A percentile compares a stretch with the other conserved stretches of the same genome.
Conservation (phyloP, 345 rosid species). For the Tarenaya hassleriana region DNA sequence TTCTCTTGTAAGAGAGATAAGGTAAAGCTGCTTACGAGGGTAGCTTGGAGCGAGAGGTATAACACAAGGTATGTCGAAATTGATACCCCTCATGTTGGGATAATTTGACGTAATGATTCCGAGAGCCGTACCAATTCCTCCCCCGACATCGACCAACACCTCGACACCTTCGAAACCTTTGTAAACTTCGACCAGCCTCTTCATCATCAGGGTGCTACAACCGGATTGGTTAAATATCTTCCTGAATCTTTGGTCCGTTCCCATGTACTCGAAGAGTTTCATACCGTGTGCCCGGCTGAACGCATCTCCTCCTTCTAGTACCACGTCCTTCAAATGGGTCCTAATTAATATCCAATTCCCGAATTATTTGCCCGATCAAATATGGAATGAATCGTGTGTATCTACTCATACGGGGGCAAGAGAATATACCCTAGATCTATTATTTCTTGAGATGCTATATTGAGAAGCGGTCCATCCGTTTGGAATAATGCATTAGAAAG, state of each 20-base stretch:
- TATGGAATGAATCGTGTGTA: background rate
- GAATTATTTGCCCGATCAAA: background rate
- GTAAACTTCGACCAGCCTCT: slow-evolving; percentile 17
- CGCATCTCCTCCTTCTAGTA: slow-evolving; percentile 25
- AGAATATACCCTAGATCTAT: too few relatives aligned
- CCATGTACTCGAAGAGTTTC: slow-evolving; percentile 20
- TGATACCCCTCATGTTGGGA: slow-evolving; percentile 25
- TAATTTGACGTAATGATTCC: slow-evolving; percentile 19
- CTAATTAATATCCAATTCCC: background rate
- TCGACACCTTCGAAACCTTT: slow-evolving; percentile 22
- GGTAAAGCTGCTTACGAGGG: too few relatives aligned
- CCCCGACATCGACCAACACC: slow-evolving; percentile 28
- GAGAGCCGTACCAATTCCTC: slow-evolving; percentile 21
- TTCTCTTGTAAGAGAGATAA: too few relatives aligned
- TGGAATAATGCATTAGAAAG: too few relatives aligned
- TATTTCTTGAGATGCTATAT: background rate
- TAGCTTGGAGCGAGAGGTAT: slow-evolving; percentile 22
- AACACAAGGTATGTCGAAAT: slow-evolving; percentile 29
- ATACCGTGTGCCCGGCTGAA: slow-evolving; percentile 21
- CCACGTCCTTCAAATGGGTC: slow-evolving; percentile 23
- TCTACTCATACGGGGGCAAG: too few relatives aligned
- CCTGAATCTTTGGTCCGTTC: slow-evolving; percentile 22
- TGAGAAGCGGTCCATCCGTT: too few relatives aligned
- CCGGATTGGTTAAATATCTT: slow-evolving; percentile 24
- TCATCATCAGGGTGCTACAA: slow-evolving; percentile 8